phyloP scores from a whole-genome alignment of 176 grass and related monocot species.

The Eleusine coracana region DNA sequence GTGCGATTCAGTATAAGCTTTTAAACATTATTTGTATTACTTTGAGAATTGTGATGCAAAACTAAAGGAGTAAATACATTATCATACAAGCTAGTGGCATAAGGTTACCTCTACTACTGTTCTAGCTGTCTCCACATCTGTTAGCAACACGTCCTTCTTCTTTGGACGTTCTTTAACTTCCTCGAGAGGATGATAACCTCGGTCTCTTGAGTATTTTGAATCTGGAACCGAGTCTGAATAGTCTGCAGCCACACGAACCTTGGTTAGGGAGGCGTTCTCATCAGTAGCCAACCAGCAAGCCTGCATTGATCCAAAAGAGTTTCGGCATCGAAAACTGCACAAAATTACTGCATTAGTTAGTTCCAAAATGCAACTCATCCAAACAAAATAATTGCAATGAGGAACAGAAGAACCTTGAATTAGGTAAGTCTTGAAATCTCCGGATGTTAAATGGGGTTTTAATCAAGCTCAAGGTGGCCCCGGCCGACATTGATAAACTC shows the following conservation, averaged over 20 bases:
- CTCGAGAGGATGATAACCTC: conserved; percentile 93
- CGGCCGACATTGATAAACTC: conserved; percentile 53
- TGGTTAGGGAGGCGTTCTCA: conserved; percentile 54
- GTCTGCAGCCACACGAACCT: conserved; percentile 84
- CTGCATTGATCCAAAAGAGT: conserved; percentile 62
- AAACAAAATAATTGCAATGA: conserved; percentile 12
- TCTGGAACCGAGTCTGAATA: conserved; percentile 91
- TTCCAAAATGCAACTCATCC: conserved; percentile 9
- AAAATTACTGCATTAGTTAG: conserved; percentile 12
- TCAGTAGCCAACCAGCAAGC: conserved; percentile 53
- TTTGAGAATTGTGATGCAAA: background rate
- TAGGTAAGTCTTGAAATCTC: conserved; percentile 59
- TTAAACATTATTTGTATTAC: conserved; percentile 15
- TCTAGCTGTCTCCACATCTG: conserved; percentile 90
- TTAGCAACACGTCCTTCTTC: conserved; percentile 77
- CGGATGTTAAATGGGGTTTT: conserved; percentile 56
- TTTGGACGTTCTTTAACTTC: conserved; percentile 85
- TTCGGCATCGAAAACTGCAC: conserved; percentile 66
- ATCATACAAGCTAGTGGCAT: conserved; percentile 19
- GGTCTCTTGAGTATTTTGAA: conserved; percentile 62
- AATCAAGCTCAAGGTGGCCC: conserved; percentile 64
- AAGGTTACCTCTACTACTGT: conserved; percentile 82
- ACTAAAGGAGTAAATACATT: conserved; percentile 1
- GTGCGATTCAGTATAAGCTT: conserved; percentile 11
- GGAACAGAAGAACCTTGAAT: conserved; percentile 55